Conservation (phyloP, 2,329 filamentous ascomycete genomes). For the Cadophora luteo-olivacea region DNA sequence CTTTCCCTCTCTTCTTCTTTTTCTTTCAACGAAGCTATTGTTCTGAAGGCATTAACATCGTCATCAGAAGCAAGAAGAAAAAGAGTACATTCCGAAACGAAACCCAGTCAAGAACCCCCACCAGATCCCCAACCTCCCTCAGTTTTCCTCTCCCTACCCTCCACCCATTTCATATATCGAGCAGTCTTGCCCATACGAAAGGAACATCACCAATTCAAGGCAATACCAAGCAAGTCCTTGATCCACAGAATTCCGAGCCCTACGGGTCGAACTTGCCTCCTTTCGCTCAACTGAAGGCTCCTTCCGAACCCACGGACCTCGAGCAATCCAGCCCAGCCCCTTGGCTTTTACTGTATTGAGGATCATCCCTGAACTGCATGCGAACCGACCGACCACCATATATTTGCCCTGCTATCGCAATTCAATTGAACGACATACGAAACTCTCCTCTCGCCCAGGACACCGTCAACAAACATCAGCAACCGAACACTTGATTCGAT, state of each 20-base stretch:
- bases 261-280: slow-evolving; percentile 3
- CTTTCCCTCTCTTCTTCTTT: background rate
- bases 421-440: background rate
- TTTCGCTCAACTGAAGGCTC: background rate
- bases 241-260: background rate
- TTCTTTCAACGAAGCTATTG: background rate
- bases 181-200: background rate
- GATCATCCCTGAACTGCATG: slow-evolving; percentile 12
- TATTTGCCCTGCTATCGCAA: slow-evolving; percentile 9
- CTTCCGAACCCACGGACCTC: slow-evolving; percentile 16
- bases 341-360: slow-evolving; percentile 13
- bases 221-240: background rate
- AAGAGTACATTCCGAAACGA: background rate
- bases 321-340: background rate
- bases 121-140: background rate
- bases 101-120: background rate
- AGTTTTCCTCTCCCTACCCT: background rate
- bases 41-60: background rate
- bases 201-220: background rate
- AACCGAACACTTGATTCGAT: slow-evolving; percentile 6
- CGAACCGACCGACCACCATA: background rate
- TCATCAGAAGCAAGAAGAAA: background rate
- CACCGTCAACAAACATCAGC: background rate
- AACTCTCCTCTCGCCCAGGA: background rate
- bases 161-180: background rate